These are phyloP conservation scores for Cerrena zonata DNA, from an alignment of 1,284 basidiomycete genomes.

Conservation along the genomic window DNA sequence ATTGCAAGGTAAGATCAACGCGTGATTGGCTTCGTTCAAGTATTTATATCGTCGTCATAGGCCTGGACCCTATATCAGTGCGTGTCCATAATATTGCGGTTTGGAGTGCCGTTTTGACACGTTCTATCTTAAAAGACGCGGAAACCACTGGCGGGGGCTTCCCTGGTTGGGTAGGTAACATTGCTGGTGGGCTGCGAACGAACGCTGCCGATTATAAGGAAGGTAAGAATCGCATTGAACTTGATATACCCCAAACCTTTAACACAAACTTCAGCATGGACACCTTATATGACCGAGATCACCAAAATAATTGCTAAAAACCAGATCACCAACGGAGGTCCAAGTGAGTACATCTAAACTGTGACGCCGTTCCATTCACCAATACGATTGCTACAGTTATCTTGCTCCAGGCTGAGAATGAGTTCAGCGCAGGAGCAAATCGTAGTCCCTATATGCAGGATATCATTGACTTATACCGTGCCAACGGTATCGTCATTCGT, in stretches of 20 bases:
- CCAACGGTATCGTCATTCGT: slow-evolving; percentile 45
- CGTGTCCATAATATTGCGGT: slow-evolving; percentile 13
- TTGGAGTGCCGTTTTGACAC: neutral
- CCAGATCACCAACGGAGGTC: slow-evolving; percentile 48
- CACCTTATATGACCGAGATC: slow-evolving; percentile 47
- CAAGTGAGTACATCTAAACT: slow-evolving; percentile 28
- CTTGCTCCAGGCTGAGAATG: slow-evolving; percentile 55
- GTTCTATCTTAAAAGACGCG: slow-evolving; percentile 32
- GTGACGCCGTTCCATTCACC: neutral
- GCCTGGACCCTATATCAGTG: slow-evolving; percentile 48
- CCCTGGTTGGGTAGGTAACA: slow-evolving; percentile 48
- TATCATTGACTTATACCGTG: slow-evolving; percentile 41
- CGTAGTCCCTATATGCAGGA: slow-evolving; percentile 45
- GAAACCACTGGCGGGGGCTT: slow-evolving; percentile 56
- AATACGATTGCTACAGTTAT: slow-evolving; percentile 32
- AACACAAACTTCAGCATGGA: slow-evolving; percentile 36
- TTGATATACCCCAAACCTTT: neutral
- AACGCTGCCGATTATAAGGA: slow-evolving; percentile 43
- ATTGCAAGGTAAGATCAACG: slow-evolving; percentile 38
- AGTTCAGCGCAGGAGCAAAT: slow-evolving; percentile 40
- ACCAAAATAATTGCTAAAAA: slow-evolving; percentile 44
- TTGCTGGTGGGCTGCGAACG: slow-evolving; percentile 42
- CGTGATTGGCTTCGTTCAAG: neutral
- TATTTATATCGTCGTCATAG: slow-evolving; percentile 21
- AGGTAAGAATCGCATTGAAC: slow-evolving; percentile 21